Evolutionary conservation across 106 monocot species (phyloP).

Genomic region (Hemerocallis citrina): DNA sequence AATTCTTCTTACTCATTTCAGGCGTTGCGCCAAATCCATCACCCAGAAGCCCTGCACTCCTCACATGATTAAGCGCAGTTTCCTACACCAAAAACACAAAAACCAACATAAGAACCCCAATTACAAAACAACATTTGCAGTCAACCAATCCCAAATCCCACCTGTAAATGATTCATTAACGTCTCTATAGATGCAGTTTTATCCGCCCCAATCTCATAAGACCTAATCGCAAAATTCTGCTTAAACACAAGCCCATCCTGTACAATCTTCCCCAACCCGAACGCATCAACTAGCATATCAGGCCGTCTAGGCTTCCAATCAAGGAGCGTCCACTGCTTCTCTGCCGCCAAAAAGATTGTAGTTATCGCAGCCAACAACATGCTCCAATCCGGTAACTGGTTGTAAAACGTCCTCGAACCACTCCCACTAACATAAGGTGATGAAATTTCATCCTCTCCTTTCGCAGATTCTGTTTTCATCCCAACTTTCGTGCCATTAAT

Average conservation of each 20-base stretch:
- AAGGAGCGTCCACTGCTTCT: conserved; percentile 78
- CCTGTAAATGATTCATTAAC: conserved; percentile 96
- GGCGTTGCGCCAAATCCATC: conserved; percentile 91
- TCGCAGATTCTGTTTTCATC: conserved; percentile 28
- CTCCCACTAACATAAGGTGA: not conserved
- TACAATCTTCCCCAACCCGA: conserved; percentile 58
- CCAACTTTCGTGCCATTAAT: conserved; percentile 44
- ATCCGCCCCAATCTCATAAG: conserved; percentile 94
- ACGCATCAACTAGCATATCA: conserved; percentile 75
- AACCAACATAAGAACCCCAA: not conserved
- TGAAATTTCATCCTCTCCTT: conserved; percentile 22
- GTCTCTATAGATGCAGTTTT: conserved; percentile 88
- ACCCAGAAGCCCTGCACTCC: conserved; percentile 53
- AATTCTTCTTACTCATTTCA: conserved; percentile 75
- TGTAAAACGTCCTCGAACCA: conserved; percentile 71
- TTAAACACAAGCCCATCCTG: conserved; percentile 61
- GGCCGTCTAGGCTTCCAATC: conserved; percentile 88
- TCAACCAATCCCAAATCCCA: conserved; percentile 2
- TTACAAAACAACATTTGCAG: not conserved
- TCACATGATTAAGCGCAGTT: conserved; percentile 87
- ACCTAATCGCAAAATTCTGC: conserved; percentile 82
- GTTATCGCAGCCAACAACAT: conserved; percentile 82
- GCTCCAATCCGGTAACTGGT: conserved; percentile 90
- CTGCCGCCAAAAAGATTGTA: conserved; percentile 76
- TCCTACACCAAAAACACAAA: conserved; percentile 32